Percentiles rank a stretch among this genome's conserved stretches.
These are phyloP conservation scores for Taphrina populina DNA, from an alignment of 1,139 yeast genomes.

Conservation along the genomic window DNA sequence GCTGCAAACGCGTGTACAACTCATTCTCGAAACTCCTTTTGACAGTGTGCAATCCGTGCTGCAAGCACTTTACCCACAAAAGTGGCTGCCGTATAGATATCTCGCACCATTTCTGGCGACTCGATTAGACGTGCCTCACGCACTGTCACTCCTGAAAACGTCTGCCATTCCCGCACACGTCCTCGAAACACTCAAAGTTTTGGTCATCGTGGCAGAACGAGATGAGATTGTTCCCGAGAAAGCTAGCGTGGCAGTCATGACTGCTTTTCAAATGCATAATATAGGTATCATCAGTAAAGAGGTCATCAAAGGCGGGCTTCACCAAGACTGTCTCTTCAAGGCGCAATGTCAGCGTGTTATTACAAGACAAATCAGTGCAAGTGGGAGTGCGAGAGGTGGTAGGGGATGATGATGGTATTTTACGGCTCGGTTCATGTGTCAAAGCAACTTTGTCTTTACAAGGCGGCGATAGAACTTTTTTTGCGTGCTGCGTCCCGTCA, in stretches of 20 bases:
- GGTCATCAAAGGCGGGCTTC: slow-evolving; percentile 1
- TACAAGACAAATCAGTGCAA: no score
- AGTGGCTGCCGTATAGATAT: slow-evolving; percentile 31
- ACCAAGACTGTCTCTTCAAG: slow-evolving; percentile 7
- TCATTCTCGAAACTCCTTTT: slow-evolving; percentile 31
- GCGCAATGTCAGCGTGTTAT: no score
- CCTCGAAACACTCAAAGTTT: background rate
- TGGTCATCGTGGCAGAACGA: background rate
- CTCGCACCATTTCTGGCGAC: slow-evolving; percentile 25
- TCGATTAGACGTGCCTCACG: slow-evolving; percentile 3
- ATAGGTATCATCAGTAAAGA: background rate
- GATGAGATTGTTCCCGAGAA: slow-evolving; percentile 3
- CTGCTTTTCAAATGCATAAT: background rate
- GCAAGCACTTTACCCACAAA: slow-evolving; percentile 24
- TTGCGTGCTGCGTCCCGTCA: no score
- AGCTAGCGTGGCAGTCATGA: background rate
- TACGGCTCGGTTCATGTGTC: no score
- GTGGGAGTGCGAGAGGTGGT: no score
- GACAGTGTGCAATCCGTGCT: slow-evolving; percentile 2
- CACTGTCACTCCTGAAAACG: background rate
- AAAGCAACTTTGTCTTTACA: no score
- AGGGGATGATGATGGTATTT: no score
- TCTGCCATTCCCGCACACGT: background rate
- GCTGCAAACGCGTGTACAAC: background rate
- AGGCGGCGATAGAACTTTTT: no score